Evolutionary conservation across 1,139 yeast genomes (phyloP).

Genomic region (Blastobotrys aristatus): DNA sequence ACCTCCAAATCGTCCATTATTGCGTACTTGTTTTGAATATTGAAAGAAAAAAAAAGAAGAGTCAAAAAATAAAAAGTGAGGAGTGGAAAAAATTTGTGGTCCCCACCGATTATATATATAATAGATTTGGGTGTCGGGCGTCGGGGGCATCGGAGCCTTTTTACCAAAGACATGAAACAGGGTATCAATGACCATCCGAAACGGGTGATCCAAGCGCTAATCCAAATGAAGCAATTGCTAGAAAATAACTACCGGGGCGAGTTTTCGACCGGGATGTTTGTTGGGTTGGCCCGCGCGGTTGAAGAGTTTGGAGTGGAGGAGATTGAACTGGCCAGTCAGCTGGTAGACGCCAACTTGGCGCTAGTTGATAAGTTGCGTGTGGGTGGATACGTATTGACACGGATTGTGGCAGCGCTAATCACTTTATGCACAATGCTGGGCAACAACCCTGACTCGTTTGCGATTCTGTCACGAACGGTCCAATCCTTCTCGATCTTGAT

Average conservation of each 20-base stretch:
- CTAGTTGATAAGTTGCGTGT: neutral
- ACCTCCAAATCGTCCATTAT: conserved; percentile 35
- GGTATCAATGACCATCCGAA: too few species aligned
- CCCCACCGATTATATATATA: too few species aligned
- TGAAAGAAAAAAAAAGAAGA: neutral
- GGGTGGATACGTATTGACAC: neutral
- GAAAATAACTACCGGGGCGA: neutral
- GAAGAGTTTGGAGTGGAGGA: too few species aligned
- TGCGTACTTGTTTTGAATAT: conserved; percentile 17
- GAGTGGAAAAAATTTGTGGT: neutral
- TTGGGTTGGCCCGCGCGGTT: neutral
- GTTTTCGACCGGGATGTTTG: neutral
- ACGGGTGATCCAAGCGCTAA: neutral
- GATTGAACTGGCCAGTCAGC: too few species aligned
- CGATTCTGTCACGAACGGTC: neutral
- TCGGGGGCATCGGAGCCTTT: too few species aligned
- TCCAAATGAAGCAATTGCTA: neutral
- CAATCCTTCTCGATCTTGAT: neutral
- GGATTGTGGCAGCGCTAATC: neutral
- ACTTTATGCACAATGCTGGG: neutral
- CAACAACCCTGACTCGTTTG: neutral
- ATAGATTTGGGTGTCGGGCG: too few species aligned
- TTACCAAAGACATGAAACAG: too few species aligned
- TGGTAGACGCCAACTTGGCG: neutral
- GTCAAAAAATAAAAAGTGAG: neutral